phyloP scores from a whole-genome alignment of 2,329 filamentous ascomycete species.

The Chaetomium olivaceum region DNA sequence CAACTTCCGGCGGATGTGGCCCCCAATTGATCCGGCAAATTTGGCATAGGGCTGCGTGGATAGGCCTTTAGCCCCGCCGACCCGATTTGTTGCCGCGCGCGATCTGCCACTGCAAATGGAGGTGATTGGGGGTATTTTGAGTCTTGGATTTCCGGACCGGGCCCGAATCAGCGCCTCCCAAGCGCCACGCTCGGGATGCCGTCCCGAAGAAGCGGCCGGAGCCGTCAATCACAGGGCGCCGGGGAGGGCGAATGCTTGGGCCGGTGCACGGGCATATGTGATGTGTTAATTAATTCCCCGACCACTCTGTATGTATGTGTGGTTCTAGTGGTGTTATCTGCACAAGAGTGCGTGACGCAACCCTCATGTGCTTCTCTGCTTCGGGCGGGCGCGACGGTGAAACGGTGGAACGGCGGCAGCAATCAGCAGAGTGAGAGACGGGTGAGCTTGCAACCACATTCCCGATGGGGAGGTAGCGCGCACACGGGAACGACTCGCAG shows the following conservation, averaged over 20 bases:
- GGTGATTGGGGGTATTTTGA: neutral
- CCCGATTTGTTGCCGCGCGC: constrained; percentile 28
- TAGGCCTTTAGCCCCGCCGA: constrained; percentile 29
- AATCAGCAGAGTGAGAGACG: neutral
- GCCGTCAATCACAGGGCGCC: constrained; percentile 24
- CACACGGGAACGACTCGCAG: neutral
- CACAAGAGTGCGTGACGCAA: constrained; percentile 17
- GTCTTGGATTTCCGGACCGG: constrained; percentile 19
- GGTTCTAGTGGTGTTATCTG: constrained; percentile 7
- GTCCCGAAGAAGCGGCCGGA: constrained; percentile 29
- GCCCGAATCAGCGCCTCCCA: constrained; percentile 11
- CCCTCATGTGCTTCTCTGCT: constrained; percentile 3
- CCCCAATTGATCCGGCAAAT: constrained; percentile 27
- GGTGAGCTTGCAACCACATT: constrained; percentile 7
- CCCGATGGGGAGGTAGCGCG: constrained; percentile 23
- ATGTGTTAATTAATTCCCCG: constrained; percentile 13
- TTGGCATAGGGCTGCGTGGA: constrained; percentile 28
- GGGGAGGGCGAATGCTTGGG: constrained; percentile 24
- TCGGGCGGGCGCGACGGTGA: neutral
- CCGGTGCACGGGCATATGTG: constrained; percentile 21
- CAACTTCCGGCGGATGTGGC: constrained; percentile 29
- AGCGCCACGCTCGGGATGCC: constrained; percentile 24
- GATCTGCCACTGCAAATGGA: neutral
- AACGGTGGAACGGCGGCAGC: neutral
- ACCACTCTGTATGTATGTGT: neutral